Evolutionary conservation across 257 asterid species (phyloP), one percentile per base, ranked within the genome.

Genomic region (Fraxinus cuspidata): DNA sequence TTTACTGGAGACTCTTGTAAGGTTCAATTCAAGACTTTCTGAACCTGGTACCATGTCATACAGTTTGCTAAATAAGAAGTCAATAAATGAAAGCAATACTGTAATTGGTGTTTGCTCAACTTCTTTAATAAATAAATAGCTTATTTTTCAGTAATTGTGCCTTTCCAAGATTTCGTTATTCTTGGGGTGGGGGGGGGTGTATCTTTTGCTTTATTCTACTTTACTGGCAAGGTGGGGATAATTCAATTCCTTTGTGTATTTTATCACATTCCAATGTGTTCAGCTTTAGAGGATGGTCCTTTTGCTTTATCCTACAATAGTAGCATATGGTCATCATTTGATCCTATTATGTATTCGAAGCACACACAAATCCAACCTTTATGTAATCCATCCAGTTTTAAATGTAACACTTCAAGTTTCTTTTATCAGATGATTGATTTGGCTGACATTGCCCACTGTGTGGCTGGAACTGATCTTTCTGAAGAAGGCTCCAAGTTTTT

Each of bases 401-500:
- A 21, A 60, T 77, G 49, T 78, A 67, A 78, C 79, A 70, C 82
- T 82, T 81, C 70, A 68, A 76, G 51, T 60, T 72, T 81, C 60
- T 70, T 70, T 83, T 63, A 88, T 79, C 92, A 94, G 99, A 92
- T 94, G 81, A 83, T 80, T 85, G 92, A 89, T 80, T 94, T 94
- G 76, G 96, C 90, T 70, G 98, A 93, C 84, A 90, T 94, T 82
- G 97, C 98, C 60, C 90, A 92, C 74, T 86, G 94, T 78, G 94
- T 84, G 79, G 98, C 97, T 67, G 89, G 82, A 82, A 78, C 95
- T 42, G 90, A 89, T 82, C 83, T 91, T 77, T 91, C 91, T 21
- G 91, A 84, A 81, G 94, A 89, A 81, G 96, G 94, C 58, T 91
- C 96, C 81, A 90, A 91, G 82, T 83, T 84, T 82, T 89, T 94